These are phyloP conservation scores for Fusarium circinatum DNA, from an alignment of 2,329 filamentous ascomycete genomes.

Conservation along the genomic window DNA sequence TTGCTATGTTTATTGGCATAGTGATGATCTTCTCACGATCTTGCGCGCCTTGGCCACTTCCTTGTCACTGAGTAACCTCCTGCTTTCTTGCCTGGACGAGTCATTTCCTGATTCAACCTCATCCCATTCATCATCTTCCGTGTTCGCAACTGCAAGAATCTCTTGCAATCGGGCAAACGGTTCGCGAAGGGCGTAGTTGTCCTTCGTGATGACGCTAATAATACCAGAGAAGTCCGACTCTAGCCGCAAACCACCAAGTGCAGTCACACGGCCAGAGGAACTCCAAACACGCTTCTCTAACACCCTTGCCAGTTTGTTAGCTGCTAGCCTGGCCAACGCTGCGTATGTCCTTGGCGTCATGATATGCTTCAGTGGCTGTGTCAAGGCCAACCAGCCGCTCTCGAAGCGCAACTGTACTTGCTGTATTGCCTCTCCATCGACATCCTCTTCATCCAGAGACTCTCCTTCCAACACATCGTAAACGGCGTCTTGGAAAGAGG, in stretches of 20 bases:
- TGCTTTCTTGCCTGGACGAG: not conserved
- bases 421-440: accelerated
- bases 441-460: not conserved
- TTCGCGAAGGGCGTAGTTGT: not conserved
- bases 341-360: not conserved
- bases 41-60: not conserved
- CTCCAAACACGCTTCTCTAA: not conserved
- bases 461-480: not conserved
- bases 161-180: not conserved
- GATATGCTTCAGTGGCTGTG: not conserved
- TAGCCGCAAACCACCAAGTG: not conserved
- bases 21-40: not conserved
- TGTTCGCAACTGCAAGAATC: not conserved
- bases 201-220: not conserved
- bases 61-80: not conserved
- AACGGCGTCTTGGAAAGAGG: not conserved
- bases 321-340: not conserved
- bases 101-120: not conserved
- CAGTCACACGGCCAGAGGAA: not conserved
- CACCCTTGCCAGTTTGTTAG: not conserved
- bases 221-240: not conserved
- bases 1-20: not conserved
- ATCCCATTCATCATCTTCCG: not conserved
- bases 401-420: not conserved
- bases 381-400: not conserved